These are phyloP conservation scores for Plantago major DNA, from an alignment of 257 asterid species.

Conservation along the genomic window DNA sequence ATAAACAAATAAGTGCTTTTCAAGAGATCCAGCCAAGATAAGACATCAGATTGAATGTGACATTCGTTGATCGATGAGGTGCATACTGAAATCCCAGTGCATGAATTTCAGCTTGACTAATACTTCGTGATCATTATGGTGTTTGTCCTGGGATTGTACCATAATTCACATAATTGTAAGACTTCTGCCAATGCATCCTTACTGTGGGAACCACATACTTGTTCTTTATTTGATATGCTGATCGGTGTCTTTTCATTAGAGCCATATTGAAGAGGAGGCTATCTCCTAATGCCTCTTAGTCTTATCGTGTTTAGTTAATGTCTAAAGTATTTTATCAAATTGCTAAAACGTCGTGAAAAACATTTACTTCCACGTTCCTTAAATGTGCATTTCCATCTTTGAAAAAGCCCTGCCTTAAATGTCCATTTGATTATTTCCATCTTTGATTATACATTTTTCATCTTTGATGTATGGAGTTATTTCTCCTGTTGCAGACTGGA, in stretches of 20 bases:
- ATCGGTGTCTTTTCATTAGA: not conserved
- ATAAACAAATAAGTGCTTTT: too few species aligned
- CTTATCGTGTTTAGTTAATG: not conserved
- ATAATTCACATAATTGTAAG: too few species aligned
- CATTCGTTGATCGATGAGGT: not conserved
- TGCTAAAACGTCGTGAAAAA: too few species aligned
- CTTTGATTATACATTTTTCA: too few species aligned
- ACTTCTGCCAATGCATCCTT: too few species aligned
- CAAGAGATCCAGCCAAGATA: too few species aligned
- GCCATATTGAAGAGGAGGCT: not conserved
- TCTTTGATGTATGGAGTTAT: conserved; percentile 4
- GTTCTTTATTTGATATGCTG: not conserved
- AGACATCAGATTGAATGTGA: not conserved
- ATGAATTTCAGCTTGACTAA: not conserved
- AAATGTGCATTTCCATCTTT: not conserved
- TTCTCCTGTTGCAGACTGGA: conserved; percentile 48
- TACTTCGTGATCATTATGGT: not conserved
- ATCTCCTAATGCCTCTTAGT: not conserved
- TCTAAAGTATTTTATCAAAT: too few species aligned
- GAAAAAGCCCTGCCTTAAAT: too few species aligned
- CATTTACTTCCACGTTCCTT: too few species aligned
- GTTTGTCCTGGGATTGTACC: not conserved
- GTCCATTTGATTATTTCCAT: too few species aligned
- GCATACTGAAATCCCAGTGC: not conserved
- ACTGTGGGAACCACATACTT: not conserved